Conservation (phyloP, 768 basidiomycete genomes). For the Rhodocollybia butyracea region DNA sequence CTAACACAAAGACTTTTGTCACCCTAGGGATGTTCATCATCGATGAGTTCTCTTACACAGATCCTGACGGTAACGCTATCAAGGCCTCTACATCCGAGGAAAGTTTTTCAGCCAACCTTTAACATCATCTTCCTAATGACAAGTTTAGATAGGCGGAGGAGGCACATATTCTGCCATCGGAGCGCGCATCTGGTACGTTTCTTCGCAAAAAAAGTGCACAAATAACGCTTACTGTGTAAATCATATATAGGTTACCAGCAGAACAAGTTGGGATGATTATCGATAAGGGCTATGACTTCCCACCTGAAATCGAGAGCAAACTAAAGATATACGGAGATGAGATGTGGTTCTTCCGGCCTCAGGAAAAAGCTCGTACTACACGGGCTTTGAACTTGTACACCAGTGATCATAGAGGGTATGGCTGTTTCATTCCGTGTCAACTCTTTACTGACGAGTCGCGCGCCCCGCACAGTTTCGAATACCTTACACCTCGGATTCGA, state of each 20-base stretch:
- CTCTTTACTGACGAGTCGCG: not conserved
- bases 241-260: constrained; percentile 55
- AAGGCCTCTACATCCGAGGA: constrained; percentile 47
- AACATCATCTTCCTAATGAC: constrained; percentile 1
- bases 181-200: constrained; percentile 69
- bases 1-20: constrained; percentile 38
- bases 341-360: constrained; percentile 77
- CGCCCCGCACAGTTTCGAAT: constrained; percentile 60
- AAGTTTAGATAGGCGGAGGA: constrained; percentile 77
- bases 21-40: constrained; percentile 92
- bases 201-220: not conserved
- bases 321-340: constrained; percentile 63
- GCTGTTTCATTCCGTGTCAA: not conserved
- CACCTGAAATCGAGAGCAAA: constrained; percentile 46
- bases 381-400: constrained; percentile 70
- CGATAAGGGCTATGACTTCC: constrained; percentile 79
- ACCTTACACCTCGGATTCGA: constrained; percentile 67
- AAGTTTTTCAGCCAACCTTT: constrained; percentile 18
- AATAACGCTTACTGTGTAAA: not conserved
- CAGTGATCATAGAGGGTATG: constrained; percentile 71
- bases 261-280: constrained; percentile 75
- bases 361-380: constrained; percentile 55
- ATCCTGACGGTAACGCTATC: constrained; percentile 52
- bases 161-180: constrained; percentile 82
- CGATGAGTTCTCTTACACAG: constrained; percentile 69